A percentile compares a stretch with the other conserved stretches of the same genome.
Evolutionary conservation across 495 filamentous ascomycete genomes (phyloP).

Genomic region (Annulohypoxylon nitens): DNA sequence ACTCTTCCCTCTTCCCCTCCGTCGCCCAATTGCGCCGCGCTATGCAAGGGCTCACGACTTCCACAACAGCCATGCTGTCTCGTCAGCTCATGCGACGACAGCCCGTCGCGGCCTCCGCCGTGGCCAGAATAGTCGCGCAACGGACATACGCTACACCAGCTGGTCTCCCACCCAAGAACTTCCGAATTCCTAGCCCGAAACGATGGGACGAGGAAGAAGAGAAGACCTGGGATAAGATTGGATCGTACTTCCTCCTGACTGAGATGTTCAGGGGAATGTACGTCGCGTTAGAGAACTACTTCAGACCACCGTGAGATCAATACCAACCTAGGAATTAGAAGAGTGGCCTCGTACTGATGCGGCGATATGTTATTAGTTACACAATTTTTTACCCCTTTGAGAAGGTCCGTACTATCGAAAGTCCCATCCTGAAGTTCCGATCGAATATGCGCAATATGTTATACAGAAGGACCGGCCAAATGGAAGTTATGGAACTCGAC

Average conservation of each 20-base stretch:
- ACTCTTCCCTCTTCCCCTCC: slow-evolving; percentile 32
- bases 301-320: slow-evolving; percentile 88
- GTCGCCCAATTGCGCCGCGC: slow-evolving; percentile 47
- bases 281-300: slow-evolving; percentile 96
- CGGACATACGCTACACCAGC: slow-evolving; percentile 80
- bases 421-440: neutral
- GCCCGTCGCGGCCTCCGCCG: slow-evolving; percentile 33
- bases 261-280: slow-evolving; percentile 99
- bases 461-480: neutral
- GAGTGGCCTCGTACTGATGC: slow-evolving; percentile 11
- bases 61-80: slow-evolving; percentile 53
- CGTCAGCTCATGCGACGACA: slow-evolving; percentile 56
- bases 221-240: slow-evolving; percentile 81
- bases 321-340: neutral
- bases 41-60: slow-evolving; percentile 53
- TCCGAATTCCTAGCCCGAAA: slow-evolving; percentile 76
- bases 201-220: slow-evolving; percentile 80
- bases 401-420: slow-evolving; percentile 67
- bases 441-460: slow-evolving; percentile 33
- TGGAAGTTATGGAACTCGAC: neutral
- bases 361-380: slow-evolving; percentile 68
- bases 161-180: slow-evolving; percentile 81
- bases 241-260: slow-evolving; percentile 90
- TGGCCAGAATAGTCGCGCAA: slow-evolving; percentile 52
- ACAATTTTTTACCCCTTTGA: slow-evolving; percentile 99